Evolutionary conservation across 139 green algal species (phyloP).

Genomic region (Asterochloris erici): DNA sequence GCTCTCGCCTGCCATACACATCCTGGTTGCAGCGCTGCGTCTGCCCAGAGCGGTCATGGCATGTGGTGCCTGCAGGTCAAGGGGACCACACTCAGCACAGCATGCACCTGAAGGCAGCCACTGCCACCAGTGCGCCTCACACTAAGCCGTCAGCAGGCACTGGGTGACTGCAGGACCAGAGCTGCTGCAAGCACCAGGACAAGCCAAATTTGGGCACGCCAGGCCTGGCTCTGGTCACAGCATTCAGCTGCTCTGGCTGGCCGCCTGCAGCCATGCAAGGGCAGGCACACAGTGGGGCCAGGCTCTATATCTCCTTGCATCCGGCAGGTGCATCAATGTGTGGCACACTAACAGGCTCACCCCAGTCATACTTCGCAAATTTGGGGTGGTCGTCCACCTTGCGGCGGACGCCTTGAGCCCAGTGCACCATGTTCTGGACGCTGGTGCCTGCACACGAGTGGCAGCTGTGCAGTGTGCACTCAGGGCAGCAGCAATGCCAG

Average conservation of each 20-base stretch:
- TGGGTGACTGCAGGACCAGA: no score
- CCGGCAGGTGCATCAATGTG: background rate
- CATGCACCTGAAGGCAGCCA: no score
- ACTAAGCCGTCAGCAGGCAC: no score
- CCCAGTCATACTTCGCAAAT: conserved; percentile 18
- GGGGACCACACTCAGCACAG: background rate
- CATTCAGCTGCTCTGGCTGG: no score
- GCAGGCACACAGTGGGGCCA: no score
- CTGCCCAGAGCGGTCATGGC: conserved; percentile 14
- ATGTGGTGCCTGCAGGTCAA: background rate
- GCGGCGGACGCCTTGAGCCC: conserved; percentile 30
- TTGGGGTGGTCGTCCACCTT: background rate
- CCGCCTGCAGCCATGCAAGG: no score
- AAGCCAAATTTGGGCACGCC: no score
- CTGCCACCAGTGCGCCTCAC: no score
- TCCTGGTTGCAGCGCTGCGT: conserved; percentile 28
- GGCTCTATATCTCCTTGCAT: background rate
- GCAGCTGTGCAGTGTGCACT: background rate
- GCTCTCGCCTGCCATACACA: conserved; percentile 35
- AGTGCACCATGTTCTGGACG: conserved; percentile 42
- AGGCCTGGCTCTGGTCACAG: no score
- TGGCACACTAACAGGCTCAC: background rate
- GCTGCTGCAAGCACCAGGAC: no score
- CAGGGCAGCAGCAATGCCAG: no score
- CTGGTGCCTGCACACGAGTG: conserved; percentile 30